Base-by-base conservation (phyloP, 352 stramenopile genomes). In the Phytophthora pistaciae region DNA sequence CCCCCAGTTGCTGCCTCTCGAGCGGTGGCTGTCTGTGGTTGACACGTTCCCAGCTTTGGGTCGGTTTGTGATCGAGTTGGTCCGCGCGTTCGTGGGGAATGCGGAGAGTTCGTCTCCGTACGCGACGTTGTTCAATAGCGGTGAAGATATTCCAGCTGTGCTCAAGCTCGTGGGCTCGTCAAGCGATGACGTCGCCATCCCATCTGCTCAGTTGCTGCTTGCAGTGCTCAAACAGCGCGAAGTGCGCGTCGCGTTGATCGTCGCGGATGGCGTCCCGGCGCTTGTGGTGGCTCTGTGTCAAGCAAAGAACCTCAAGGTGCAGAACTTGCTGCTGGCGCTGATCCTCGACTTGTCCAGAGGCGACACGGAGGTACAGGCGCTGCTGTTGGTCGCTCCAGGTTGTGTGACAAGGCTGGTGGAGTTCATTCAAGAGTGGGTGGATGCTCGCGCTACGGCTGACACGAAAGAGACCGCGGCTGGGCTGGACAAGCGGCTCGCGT, bases 251-350 rank as follows among this genome's bases (percentile, higher is more conserved):
- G 75, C 82, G 1, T 70, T 95, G 46, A 88, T 85, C 2, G 87
- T 93, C 8, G 85, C 90, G 64, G 87, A 95, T n/a, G 87, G 87
- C n/a, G 72, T 95, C 3, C 73, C 77, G 14, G 77, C 74, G 2
- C 67, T 95, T 9, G 82, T 91, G 10, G 66, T 65, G 20, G 79
- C 81, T 33, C 64, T 92, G 9, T 76, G 78, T 29, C 64, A 70
- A 55, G 76, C 82, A 0, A 76, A 16, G 3, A 74, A 74, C 13
- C 67, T 64, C 46, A 49, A 65, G 20, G 70, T 92, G 1, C 80
- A 91, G 58, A 85, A 84, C 10, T 60, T 88, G 1, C 21, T 91
- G 1, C 48, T 94, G 10, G 66, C 67, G 11, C 72, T 91, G 7
- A 50, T 93, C 20, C 68, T 74, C 2, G 80, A 79, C 36, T 85